Percentiles rank a stretch among this genome's conserved stretches.
Evolutionary conservation across 495 filamentous ascomycete genomes (phyloP).

Genomic region (Podospora australis): DNA sequence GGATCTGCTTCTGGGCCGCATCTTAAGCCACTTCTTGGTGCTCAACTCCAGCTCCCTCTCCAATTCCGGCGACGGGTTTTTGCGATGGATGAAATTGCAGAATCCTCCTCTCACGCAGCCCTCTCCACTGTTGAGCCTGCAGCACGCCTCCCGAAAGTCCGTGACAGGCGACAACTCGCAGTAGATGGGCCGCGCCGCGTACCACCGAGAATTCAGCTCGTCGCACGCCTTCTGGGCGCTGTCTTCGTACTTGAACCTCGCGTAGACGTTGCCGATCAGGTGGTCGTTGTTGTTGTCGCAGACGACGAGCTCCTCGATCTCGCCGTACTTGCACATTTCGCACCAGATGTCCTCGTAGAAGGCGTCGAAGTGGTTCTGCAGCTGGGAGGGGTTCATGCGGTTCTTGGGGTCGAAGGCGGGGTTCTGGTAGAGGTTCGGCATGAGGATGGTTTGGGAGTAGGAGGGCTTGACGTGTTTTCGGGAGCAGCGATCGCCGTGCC

Average conservation of each 20-base stretch:
- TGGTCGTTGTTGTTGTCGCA: conserved; percentile 98
- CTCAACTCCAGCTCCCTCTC: conserved; percentile 79
- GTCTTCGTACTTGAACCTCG: conserved; percentile 99
- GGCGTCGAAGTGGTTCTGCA: conserved; percentile 98
- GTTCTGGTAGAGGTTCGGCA: conserved; percentile 99
- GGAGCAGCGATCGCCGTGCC: conserved; percentile 95
- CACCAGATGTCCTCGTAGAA: conserved; percentile 99
- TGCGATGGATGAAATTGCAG: conserved; percentile 98
- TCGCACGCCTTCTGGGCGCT: conserved; percentile 90
- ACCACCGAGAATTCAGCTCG: conserved; percentile 89
- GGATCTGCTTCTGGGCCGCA: conserved; percentile 80
- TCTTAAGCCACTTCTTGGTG: conserved; percentile 95
- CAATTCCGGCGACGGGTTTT: conserved; percentile 82
- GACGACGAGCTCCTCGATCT: conserved; percentile 82
- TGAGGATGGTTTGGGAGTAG: conserved; percentile 93
- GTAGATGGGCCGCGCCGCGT: conserved; percentile 94
- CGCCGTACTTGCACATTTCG: conserved; percentile 94
- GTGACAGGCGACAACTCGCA: conserved; percentile 96
- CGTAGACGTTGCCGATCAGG: conserved; percentile 98
- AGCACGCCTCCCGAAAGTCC: conserved; percentile 97
- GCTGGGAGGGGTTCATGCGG: conserved; percentile 89
- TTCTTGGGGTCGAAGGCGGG: conserved; percentile 94
- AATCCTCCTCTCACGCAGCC: conserved; percentile 95
- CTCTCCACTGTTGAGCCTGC: conserved; percentile 87
- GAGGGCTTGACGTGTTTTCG: conserved; percentile 99